A percentile compares a stretch with the other conserved stretches of the same genome.
These are phyloP conservation scores for Helotiales sp. DNA, from an alignment of 2,329 filamentous ascomycete genomes.

Conservation along the genomic window DNA sequence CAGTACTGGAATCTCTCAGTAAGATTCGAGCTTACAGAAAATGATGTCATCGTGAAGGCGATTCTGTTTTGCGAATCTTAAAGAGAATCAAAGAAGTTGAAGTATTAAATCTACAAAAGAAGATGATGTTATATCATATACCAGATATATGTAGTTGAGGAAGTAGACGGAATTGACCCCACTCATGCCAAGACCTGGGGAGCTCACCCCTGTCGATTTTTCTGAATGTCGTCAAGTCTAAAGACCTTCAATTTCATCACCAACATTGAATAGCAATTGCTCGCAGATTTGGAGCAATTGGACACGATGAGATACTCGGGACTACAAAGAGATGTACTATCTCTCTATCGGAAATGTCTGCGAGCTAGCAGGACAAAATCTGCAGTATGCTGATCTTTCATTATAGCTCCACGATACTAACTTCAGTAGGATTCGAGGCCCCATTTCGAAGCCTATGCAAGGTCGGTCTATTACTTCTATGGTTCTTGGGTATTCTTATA, in stretches of 20 bases:
- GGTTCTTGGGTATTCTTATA: not conserved
- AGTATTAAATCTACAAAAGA: too few species aligned
- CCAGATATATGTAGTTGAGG: slow-evolving; percentile 1
- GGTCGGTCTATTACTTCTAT: slow-evolving; percentile 44
- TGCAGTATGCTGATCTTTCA: slow-evolving; percentile 47
- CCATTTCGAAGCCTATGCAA: slow-evolving; percentile 65
- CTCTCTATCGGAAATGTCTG: slow-evolving; percentile 83
- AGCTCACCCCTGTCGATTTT: slow-evolving; percentile 17
- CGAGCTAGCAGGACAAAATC: slow-evolving; percentile 82
- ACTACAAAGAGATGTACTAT: slow-evolving; percentile 84
- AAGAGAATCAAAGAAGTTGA: too few species aligned
- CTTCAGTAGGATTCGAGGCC: slow-evolving; percentile 49
- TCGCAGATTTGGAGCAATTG: not conserved
- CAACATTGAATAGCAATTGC: not conserved
- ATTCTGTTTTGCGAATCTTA: too few species aligned
- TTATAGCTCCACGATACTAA: slow-evolving; percentile 11
- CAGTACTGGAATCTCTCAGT: not conserved
- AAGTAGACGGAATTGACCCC: slow-evolving; percentile 6
- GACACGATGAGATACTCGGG: slow-evolving; percentile 65
- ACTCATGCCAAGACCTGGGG: slow-evolving; percentile 4
- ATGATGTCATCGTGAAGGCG: slow-evolving; percentile 43
- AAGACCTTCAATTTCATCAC: slow-evolving; percentile 21
- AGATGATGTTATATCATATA: not conserved
- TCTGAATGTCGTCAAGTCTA: slow-evolving; percentile 19
- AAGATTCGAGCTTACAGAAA: slow-evolving; percentile 42